phyloP scores from a whole-genome alignment of 2,329 filamentous ascomycete genomes.

The Parastagonospora avenae region DNA sequence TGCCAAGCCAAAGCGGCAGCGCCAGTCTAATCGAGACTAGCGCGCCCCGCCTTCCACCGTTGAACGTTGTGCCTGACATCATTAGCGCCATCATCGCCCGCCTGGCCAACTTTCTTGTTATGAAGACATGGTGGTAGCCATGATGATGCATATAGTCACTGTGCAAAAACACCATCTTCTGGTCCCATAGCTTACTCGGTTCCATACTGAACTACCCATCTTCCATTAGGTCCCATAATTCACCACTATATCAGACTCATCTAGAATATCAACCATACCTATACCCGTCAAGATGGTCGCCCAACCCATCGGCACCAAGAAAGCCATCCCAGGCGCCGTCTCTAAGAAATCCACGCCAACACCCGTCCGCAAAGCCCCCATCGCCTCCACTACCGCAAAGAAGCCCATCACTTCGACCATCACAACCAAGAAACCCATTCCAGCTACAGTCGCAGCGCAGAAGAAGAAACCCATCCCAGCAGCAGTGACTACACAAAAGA shows the following conservation, averaged over 20 bases:
- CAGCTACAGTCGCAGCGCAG: conserved; percentile 7
- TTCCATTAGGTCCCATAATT: not conserved
- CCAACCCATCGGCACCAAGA: conserved; percentile 35
- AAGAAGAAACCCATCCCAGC: conserved; percentile 18
- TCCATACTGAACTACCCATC: not conserved
- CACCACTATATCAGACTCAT: not conserved
- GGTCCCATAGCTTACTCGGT: no score
- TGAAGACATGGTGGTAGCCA: not conserved
- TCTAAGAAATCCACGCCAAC: conserved; percentile 17
- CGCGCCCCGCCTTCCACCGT: conserved; percentile 11
- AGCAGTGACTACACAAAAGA: conserved; percentile 17
- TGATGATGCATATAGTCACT: conserved; percentile 1
- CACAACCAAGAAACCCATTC: conserved; percentile 18
- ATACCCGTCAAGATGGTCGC: conserved; percentile 21
- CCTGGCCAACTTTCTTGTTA: conserved; percentile 20
- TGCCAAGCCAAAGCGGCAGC: conserved; percentile 12
- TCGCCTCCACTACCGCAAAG: conserved; percentile 18
- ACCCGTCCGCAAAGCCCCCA: conserved; percentile 8
- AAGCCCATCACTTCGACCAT: conserved; percentile 17
- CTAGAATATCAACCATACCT: not conserved
- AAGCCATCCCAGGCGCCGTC: conserved; percentile 20
- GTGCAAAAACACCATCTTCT: not conserved
- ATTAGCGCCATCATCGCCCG: conserved; percentile 24
- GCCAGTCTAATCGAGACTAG: conserved; percentile 21
- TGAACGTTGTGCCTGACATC: conserved; percentile 27